Conservation (phyloP, 805 yeast species). For the Pichia pseudocactophila region DNA sequence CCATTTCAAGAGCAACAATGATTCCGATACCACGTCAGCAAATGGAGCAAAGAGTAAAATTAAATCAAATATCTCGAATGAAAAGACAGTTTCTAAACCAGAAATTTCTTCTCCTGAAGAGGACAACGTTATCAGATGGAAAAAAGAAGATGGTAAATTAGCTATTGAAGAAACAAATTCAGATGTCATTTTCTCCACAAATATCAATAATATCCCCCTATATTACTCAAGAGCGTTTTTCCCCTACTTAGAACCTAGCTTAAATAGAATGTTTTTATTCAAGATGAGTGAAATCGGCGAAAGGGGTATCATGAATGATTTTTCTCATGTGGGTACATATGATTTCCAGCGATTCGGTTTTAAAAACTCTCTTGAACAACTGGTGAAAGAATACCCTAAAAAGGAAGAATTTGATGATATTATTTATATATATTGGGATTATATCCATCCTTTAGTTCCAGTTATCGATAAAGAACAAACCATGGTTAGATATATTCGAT, state of each 20-base stretch:
- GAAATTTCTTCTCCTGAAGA: neutral
- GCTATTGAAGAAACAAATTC: neutral
- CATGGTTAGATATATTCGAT: slow-evolving; percentile 1
- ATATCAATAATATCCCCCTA: slow-evolving; percentile 4
- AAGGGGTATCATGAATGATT: neutral
- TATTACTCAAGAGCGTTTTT: slow-evolving; percentile 13
- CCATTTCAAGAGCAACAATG: slow-evolving; percentile 2
- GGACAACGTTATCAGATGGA: neutral
- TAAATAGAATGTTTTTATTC: slow-evolving; percentile 10
- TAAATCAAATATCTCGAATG: neutral
- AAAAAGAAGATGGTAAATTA: neutral
- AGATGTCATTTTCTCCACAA: neutral
- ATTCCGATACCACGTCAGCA: neutral
- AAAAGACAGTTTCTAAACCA: neutral
- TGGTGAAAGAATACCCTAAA: slow-evolving; percentile 8
- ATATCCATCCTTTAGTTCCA: slow-evolving; percentile 12
- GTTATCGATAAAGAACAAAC: slow-evolving; percentile 7
- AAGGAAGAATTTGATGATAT: slow-evolving; percentile 9
- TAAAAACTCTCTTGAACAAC: neutral
- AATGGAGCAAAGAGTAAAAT: neutral
- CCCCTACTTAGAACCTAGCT: slow-evolving; percentile 10
- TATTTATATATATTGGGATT: slow-evolving; percentile 10
- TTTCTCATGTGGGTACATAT: slow-evolving; percentile 3
- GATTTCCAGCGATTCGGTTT: slow-evolving; percentile 6
- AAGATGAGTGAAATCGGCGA: slow-evolving; percentile 10